phyloP scores from a whole-genome alignment of 2,329 filamentous ascomycete genomes.

The Drechslerella coelobrocha region DNA sequence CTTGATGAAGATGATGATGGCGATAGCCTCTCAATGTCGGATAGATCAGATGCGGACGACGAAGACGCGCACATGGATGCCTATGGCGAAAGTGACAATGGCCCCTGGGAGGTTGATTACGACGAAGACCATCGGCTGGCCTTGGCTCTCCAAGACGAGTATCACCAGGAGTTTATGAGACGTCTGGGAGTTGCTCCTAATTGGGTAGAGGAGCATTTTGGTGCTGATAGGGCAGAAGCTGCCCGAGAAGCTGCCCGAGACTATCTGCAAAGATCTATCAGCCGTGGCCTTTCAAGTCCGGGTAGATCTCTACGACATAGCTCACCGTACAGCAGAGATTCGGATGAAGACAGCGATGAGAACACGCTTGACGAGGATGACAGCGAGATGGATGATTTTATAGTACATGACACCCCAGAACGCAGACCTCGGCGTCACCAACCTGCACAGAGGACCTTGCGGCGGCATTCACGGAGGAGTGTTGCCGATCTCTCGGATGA shows the following conservation, averaged over 20 bases:
- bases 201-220: constrained; percentile 45
- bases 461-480: constrained; percentile 27
- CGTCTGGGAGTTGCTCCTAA: constrained; percentile 25
- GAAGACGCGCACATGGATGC: constrained; percentile 50
- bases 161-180: constrained; percentile 49
- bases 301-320: constrained; percentile 34
- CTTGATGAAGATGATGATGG: constrained; percentile 36
- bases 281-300: constrained; percentile 23
- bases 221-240: constrained; percentile 31
- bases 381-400: constrained; percentile 52
- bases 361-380: constrained; percentile 44
- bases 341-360: constrained; percentile 53
- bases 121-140: constrained; percentile 37
- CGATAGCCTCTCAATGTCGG: constrained; percentile 22
- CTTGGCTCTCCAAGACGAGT: constrained; percentile 48
- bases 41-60: constrained; percentile 27
- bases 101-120: constrained; percentile 33
- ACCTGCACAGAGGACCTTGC: constrained; percentile 28
- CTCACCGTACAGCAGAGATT: constrained; percentile 37
- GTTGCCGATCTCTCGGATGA: constrained; percentile 46
- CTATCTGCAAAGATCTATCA: constrained; percentile 22
- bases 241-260: constrained; percentile 40
- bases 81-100: constrained; percentile 36
- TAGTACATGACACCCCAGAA: constrained; percentile 54
- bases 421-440: constrained; percentile 38